These are phyloP conservation scores for Arxiozyma slooffiae DNA, from an alignment of 1,139 yeast genomes.

Conservation along the genomic window DNA sequence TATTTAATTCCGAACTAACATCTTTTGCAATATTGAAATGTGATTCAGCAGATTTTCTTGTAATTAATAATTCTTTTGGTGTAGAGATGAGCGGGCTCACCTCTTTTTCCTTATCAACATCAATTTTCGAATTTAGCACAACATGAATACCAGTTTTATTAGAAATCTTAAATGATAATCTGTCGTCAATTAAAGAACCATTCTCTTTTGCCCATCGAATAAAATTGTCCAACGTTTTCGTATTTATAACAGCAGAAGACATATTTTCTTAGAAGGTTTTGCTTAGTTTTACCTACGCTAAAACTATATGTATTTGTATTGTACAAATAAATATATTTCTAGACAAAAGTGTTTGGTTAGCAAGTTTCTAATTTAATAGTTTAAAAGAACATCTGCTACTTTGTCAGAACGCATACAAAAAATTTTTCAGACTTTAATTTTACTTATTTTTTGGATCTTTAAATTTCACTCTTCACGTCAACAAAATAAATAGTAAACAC, in stretches of 20 bases:
- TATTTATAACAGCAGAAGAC: neutral
- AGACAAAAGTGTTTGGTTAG: too few relatives aligned
- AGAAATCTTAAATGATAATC: slow-evolving; percentile 28
- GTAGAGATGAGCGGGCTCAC: slow-evolving; percentile 29
- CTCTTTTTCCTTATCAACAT: slow-evolving; percentile 6
- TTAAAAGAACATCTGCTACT: too few relatives aligned
- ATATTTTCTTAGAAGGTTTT: neutral
- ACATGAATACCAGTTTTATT: slow-evolving; percentile 37
- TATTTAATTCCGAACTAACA: neutral
- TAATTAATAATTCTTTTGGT: slow-evolving; percentile 36
- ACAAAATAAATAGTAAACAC: too few relatives aligned
- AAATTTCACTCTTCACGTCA: too few relatives aligned
- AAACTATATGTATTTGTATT: neutral
- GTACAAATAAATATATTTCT: too few relatives aligned
- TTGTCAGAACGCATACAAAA: too few relatives aligned
- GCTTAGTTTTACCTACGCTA: neutral
- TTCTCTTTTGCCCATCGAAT: slow-evolving; percentile 43
- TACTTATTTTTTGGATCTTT: too few relatives aligned
- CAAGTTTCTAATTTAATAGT: too few relatives aligned
- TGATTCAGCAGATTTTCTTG: slow-evolving; percentile 36
- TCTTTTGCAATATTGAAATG: neutral
- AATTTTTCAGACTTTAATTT: too few relatives aligned
- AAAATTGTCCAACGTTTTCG: slow-evolving; percentile 19
- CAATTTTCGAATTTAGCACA: slow-evolving; percentile 17
- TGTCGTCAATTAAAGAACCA: slow-evolving; percentile 38